Evolutionary conservation across 2,329 filamentous ascomycete species (phyloP), one percentile per base, ranked within the genome.

Genomic region (Fusarium luffae): DNA sequence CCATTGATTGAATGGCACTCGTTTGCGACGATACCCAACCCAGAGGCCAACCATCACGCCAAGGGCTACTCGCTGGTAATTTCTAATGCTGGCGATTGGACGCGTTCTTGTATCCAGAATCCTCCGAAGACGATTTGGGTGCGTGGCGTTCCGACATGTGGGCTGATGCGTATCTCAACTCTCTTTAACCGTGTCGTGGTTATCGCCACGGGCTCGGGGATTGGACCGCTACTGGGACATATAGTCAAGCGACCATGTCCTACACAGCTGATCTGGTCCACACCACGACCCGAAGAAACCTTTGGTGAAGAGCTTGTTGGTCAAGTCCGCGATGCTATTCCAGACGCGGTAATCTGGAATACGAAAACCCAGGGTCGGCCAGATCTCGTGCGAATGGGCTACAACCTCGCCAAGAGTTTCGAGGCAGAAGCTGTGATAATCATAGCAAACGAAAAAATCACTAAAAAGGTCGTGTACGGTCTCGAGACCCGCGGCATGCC

Each of bases 51-150:
- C 25, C 56, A 68, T 2, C 62, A 73, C 3, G 70, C 71, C 21
- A 73, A 72, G 41, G 89, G 87, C 16, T 93, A 90, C 79, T 92
- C 90, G 1, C 82, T 92, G 30, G 81, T 94, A 30, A 84, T 94
- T 28, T 92, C 90, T 56, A 90, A 90, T 69, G 91, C 90, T 5
- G 92, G 92, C 23, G 91, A 94, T 79, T 94, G 92, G 91, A 94
- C 92, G 1, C 81, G 82, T 25, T 81, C 83, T 32, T 85, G 87
- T 59, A 93, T 94, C 78, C 80, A 84, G 49, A 82, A 85, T 49
- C 88, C 88, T 4, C 90, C 90, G 3, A 84, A 81, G 1, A 79
- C 85, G 52, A 79, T 93, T 47, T 94, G 89, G 89, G 87, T 90
- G 7, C 87, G 90, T 46, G 91, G 91, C 12, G 83, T 90, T 0